phyloP scores from a whole-genome alignment of 1,284 basidiomycete genomes.

The Anthracocystis panici-leucophaei region DNA sequence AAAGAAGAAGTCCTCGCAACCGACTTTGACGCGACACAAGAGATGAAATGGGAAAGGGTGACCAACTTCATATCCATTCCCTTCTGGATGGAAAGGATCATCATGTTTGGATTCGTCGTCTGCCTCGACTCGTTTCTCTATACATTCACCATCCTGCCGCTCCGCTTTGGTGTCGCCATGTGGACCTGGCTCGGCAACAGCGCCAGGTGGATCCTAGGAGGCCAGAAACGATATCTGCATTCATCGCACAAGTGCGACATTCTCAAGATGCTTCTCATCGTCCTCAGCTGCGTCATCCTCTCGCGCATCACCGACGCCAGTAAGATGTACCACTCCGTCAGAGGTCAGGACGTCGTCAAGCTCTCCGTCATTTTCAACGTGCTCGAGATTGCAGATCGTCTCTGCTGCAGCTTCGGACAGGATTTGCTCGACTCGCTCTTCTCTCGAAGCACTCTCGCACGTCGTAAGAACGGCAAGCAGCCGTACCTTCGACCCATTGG shows the following conservation, averaged over 20 bases:
- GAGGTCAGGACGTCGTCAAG: slow-evolving; percentile 88
- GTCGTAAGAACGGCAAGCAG: slow-evolving; percentile 71
- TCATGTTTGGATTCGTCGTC: slow-evolving; percentile 90
- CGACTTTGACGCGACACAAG: slow-evolving; percentile 91
- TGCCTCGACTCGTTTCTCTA: slow-evolving; percentile 98
- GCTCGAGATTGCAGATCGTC: slow-evolving; percentile 85
- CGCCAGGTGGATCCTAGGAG: slow-evolving; percentile 46
- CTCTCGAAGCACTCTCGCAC: slow-evolving; percentile 87
- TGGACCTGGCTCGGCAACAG: slow-evolving; percentile 53
- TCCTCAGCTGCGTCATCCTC: slow-evolving; percentile 81
- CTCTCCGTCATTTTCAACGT: slow-evolving; percentile 98
- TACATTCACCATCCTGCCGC: slow-evolving; percentile 96
- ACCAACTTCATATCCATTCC: slow-evolving; percentile 96
- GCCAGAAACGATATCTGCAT: slow-evolving; percentile 54
- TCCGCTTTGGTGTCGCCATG: slow-evolving; percentile 74
- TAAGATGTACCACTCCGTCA: slow-evolving; percentile 97
- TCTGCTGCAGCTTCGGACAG: slow-evolving; percentile 97
- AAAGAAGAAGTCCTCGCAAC: slow-evolving; percentile 83
- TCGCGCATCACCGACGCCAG: slow-evolving; percentile 90
- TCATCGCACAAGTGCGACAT: slow-evolving; percentile 89
- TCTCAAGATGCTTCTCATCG: slow-evolving; percentile 81
- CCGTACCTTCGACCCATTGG: slow-evolving; percentile 79
- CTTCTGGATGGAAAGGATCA: slow-evolving; percentile 93
- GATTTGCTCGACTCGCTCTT: slow-evolving; percentile 97
- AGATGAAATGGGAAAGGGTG: slow-evolving; percentile 96